These are phyloP conservation scores for Bipolaris gigantea DNA, from an alignment of 2,329 filamentous ascomycete genomes.

Conservation along the genomic window DNA sequence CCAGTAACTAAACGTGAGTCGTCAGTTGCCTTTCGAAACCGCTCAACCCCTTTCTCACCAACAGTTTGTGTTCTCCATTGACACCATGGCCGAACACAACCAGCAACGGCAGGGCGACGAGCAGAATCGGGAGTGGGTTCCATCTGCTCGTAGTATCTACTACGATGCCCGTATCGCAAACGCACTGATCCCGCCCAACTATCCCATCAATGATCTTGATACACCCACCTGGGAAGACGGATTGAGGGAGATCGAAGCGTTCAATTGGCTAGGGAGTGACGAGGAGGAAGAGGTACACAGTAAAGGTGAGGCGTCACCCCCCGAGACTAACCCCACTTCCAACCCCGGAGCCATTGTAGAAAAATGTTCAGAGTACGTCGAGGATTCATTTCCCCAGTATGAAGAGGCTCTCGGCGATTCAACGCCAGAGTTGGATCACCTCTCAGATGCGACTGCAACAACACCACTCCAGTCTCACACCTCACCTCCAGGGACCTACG, in stretches of 20 bases:
- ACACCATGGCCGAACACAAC: neutral
- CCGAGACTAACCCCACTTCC: neutral
- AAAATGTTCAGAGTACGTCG: neutral
- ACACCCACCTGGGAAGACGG: slow-evolving; percentile 25
- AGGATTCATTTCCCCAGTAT: neutral
- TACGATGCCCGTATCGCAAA: slow-evolving; percentile 9
- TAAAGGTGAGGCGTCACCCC: neutral
- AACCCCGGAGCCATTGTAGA: neutral
- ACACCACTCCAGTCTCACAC: neutral
- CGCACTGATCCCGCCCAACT: slow-evolving; percentile 7
- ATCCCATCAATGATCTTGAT: slow-evolving; percentile 11
- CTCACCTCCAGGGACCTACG: neutral
- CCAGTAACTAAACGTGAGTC: too few relatives aligned
- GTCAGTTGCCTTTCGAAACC: neutral
- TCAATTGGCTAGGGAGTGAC: slow-evolving; percentile 23
- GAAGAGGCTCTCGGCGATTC: neutral
- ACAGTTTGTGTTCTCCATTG: neutral
- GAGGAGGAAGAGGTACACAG: neutral
- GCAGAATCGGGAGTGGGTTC: slow-evolving; percentile 5
- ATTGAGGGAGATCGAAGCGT: slow-evolving; percentile 25
- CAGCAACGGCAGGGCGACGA: neutral
- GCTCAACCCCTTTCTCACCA: neutral
- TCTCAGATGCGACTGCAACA: neutral
- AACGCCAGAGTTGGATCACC: neutral
- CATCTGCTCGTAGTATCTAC: neutral